Percentiles rank a stretch among this genome's conserved stretches.
Evolutionary conservation across 2,329 filamentous ascomycete species (phyloP).

Genomic region (Penicillium sp.): DNA sequence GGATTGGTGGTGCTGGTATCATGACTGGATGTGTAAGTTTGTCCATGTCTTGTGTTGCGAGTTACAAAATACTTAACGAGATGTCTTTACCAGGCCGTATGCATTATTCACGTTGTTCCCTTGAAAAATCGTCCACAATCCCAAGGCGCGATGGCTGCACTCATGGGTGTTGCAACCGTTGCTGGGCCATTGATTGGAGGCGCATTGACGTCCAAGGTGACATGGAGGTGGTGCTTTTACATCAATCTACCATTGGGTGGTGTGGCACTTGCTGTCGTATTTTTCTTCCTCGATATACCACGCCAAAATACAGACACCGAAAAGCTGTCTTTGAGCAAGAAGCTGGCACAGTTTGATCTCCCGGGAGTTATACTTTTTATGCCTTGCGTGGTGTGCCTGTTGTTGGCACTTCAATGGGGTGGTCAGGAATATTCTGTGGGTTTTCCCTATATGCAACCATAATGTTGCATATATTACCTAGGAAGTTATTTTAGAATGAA

Average conservation of each 20-base stretch:
- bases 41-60: neutral
- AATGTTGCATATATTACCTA: too few relatives aligned
- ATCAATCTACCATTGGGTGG: too few relatives aligned
- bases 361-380: neutral
- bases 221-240: slow-evolving; percentile 60
- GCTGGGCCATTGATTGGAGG: slow-evolving; percentile 60
- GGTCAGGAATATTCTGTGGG: neutral
- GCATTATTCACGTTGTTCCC: neutral
- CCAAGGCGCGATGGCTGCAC: slow-evolving; percentile 59
- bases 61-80: neutral
- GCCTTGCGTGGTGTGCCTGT: neutral
- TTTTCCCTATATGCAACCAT: neutral
- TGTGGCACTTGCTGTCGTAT: slow-evolving; percentile 23
- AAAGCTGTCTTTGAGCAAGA: neutral
- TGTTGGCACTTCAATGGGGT: neutral
- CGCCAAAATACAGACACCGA: neutral
- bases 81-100: neutral
- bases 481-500: too few relatives aligned
- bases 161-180: slow-evolving; percentile 58
- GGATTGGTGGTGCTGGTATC: slow-evolving; percentile 57
- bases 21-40: slow-evolving; percentile 13
- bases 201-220: slow-evolving; percentile 55
- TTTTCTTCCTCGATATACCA: neutral
- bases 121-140: slow-evolving; percentile 51
- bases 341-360: neutral